Percentiles rank a stretch among this genome's conserved stretches.
These are phyloP conservation scores for Pseudopediastrum boryanum DNA, from an alignment of 139 green algal genomes.

Conservation along the genomic window DNA sequence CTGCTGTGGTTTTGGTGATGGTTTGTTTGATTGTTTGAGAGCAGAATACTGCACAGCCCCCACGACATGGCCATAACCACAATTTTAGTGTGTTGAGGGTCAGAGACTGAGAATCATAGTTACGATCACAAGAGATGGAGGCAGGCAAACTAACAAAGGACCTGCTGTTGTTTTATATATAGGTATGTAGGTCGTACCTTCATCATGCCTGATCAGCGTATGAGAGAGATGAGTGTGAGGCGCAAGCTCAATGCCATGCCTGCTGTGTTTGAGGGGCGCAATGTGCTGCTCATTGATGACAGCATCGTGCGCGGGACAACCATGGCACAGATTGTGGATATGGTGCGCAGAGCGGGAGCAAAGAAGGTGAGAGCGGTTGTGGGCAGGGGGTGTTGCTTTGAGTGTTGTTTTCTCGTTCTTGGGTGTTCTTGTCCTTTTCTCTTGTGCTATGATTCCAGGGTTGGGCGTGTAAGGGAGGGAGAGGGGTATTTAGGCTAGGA, in stretches of 20 bases:
- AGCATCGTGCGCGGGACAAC: conserved; percentile 98
- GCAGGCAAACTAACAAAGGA: no score
- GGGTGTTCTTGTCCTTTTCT: neutral
- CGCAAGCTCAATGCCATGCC: conserved; percentile 98
- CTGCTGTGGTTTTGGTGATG: no score
- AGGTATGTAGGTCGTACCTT: conserved; percentile 99
- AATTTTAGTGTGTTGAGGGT: no score
- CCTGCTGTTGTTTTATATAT: no score
- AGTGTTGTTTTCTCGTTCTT: neutral
- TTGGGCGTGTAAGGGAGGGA: no score
- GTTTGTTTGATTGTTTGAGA: neutral
- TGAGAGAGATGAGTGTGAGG: conserved; percentile 92
- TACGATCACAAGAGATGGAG: no score
- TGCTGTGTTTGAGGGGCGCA: conserved; percentile 88
- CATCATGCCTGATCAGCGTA: conserved; percentile 98
- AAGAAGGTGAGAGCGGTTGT: conserved; percentile 61
- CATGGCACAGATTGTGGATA: conserved; percentile 96
- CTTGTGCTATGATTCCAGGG: neutral
- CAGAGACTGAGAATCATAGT: no score
- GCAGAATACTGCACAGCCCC: neutral
- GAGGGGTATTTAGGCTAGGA: no score
- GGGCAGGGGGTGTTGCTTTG: neutral
- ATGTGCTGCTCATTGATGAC: conserved; percentile 98
- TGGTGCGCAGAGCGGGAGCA: conserved; percentile 91
- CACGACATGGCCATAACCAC: no score